phyloP scores from a whole-genome alignment of 139 green algal species.

The Volvox africanus region DNA sequence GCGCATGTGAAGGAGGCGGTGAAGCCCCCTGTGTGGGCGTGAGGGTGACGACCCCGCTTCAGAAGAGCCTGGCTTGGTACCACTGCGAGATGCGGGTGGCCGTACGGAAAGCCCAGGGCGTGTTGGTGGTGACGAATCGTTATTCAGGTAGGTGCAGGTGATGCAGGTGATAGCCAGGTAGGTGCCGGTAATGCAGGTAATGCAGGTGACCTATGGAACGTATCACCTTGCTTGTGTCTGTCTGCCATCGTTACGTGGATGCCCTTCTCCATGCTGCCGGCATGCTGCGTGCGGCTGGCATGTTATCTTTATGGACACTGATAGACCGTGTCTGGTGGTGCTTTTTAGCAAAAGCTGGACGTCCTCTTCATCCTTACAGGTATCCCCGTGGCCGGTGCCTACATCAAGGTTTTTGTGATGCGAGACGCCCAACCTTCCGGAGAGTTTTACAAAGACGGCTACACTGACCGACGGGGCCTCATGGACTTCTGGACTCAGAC shows the following conservation, averaged over 20 bases:
- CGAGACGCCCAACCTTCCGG: neutral
- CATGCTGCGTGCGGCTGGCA: too few relatives aligned
- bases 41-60: neutral
- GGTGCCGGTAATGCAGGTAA: too few relatives aligned
- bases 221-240: too few relatives aligned
- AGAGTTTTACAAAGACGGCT: constrained; percentile 44
- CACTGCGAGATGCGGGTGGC: neutral
- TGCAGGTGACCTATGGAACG: too few relatives aligned
- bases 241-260: neutral
- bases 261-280: too few relatives aligned
- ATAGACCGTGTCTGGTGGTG: too few relatives aligned
- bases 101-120: neutral
- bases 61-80: neutral
- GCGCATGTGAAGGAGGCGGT: neutral
- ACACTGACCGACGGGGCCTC: constrained; percentile 25
- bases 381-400: neutral
- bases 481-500: constrained; percentile 32
- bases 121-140: constrained; percentile 4
- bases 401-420: constrained; percentile 25
- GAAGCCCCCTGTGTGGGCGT: neutral
- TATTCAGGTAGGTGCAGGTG: constrained; percentile 16
- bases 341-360: neutral
- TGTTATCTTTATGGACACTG: too few relatives aligned
- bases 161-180: too few relatives aligned
- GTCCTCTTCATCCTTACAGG: neutral